Evolutionary conservation across 2,329 filamentous ascomycete species (phyloP).

Genomic region (Neoscytalidium dimidiatum): DNA sequence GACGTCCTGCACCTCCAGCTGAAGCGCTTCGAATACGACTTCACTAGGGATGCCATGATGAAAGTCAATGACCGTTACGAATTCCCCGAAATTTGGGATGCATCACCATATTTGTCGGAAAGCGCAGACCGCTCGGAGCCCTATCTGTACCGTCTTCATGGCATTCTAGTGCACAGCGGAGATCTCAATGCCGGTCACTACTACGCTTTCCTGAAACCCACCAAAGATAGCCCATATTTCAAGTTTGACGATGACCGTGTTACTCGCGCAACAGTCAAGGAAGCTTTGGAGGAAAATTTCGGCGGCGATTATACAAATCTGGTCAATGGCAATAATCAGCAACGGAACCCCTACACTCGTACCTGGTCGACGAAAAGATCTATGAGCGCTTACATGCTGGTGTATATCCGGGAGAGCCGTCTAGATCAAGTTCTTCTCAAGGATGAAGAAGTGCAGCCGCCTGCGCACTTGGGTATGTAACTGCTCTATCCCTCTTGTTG

Average conservation of each 20-base stretch:
- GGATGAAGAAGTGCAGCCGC: conserved; percentile 76
- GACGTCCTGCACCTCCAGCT: conserved; percentile 92
- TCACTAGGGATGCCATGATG: conserved; percentile 96
- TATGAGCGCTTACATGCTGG: conserved; percentile 97
- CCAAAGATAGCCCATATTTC: conserved; percentile 92
- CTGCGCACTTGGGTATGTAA: conserved; percentile 72
- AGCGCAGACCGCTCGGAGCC: conserved; percentile 85
- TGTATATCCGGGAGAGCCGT: conserved; percentile 87
- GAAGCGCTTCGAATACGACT: conserved; percentile 97
- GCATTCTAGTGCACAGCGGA: conserved; percentile 93
- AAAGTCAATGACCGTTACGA: conserved; percentile 96
- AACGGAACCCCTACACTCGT: conserved; percentile 65
- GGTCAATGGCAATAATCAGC: conserved; percentile 57
- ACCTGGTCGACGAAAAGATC: conserved; percentile 66
- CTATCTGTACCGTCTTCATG: conserved; percentile 90
- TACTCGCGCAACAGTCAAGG: conserved; percentile 86
- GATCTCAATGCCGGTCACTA: conserved; percentile 98
- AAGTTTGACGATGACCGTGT: conserved; percentile 97
- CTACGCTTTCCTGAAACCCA: conserved; percentile 90
- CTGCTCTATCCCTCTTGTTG: not conserved
- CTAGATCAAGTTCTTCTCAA: conserved; percentile 80
- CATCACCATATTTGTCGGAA: conserved; percentile 81
- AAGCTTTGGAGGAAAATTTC: conserved; percentile 95
- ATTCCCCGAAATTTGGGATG: conserved; percentile 82
- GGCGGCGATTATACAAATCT: conserved; percentile 76